Base-by-base conservation (phyloP, 2,329 filamentous ascomycete genomes). In the Epichloe sylvatica region DNA sequence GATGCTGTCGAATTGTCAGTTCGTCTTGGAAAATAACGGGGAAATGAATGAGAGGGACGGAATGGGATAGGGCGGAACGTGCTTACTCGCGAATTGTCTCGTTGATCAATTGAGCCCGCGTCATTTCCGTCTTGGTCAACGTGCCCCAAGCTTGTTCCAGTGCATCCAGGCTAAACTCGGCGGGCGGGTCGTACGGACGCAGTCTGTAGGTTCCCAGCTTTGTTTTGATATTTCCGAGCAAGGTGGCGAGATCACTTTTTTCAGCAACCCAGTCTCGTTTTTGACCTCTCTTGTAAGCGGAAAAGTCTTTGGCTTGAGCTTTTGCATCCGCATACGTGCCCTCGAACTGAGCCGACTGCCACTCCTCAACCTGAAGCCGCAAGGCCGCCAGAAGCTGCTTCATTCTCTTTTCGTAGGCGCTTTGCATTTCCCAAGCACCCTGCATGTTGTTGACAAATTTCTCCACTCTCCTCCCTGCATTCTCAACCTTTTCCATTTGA, bases 371-470 rank as follows among this genome's bases (percentile, higher is more conserved):
- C 66, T 95, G 89, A 55, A 76, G 76, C 25, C 76, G 74, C 58
- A 97, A 88, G 55, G 81, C 76, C 57, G 80, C 75, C 54, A 97
- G 72, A 39, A 98, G 74, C 56, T 82, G 86, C 51, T 80, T 80
- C 86, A 97, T 94, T 53, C 92, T 80, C 61, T 84, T 78, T 72
- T 98, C 92, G 64, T 91, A 98, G 33, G 85, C 86, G 63, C 88
- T 94, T 68, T 98, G 90, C 92, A 98, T 98, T 69, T 96, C 91
- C 92, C 92, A 98, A 8, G 92, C 91, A 21, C 92, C 92, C 64
- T 96, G 89, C 92, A 98, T 97, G 66, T 92, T 97, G 64, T 87
- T 88, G 59, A 98, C 86, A 62, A 98, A 98, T 68, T 98, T 98
- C 71, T 98, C 92, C 5, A 98, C 92, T 57, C 92, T 80, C 53